Conservation (phyloP, 176 grass and related monocot genomes). For the Eleusine indica region DNA sequence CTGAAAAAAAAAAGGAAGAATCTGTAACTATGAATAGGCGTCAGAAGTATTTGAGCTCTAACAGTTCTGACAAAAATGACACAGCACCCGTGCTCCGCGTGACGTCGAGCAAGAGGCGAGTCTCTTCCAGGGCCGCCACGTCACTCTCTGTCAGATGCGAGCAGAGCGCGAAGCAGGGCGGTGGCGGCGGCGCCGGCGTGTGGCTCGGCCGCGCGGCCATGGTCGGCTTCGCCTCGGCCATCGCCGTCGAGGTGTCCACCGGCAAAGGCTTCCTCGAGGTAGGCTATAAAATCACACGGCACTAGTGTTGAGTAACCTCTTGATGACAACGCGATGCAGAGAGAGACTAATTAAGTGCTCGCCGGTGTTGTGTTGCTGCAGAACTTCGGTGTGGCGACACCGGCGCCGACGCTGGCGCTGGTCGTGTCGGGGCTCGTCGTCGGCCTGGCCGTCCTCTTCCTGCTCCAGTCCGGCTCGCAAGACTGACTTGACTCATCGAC, state of each 20-base stretch:
- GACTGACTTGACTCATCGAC: slow-evolving; percentile 39
- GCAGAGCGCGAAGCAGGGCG: slow-evolving; percentile 54
- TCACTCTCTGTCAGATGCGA: slow-evolving; percentile 52
- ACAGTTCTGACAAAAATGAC: neutral
- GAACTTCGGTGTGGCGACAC: slow-evolving; percentile 71
- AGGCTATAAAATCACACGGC: neutral
- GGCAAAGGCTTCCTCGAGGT: slow-evolving; percentile 87
- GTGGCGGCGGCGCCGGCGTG: slow-evolving; percentile 44
- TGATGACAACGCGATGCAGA: neutral
- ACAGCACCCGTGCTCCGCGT: slow-evolving; percentile 31
- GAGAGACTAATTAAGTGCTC: neutral
- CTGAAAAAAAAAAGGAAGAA: too few relatives aligned
- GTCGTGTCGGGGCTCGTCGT: slow-evolving; percentile 72
- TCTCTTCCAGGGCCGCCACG: neutral
- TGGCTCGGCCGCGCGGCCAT: slow-evolving; percentile 88
- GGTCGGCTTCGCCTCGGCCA: slow-evolving; percentile 75
- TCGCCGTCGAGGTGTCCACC: slow-evolving; percentile 72
- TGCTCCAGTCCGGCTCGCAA: slow-evolving; percentile 65
- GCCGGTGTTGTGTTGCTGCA: slow-evolving; percentile 25
- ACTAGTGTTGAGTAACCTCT: neutral
- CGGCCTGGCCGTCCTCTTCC: slow-evolving; percentile 73
- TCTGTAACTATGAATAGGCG: too few relatives aligned
- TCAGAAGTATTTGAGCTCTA: neutral
- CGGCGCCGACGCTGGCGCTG: slow-evolving; percentile 63
- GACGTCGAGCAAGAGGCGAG: slow-evolving; percentile 44